Conservation (phyloP, 2,329 filamentous ascomycete species). For the Bipolaris bicolor region DNA sequence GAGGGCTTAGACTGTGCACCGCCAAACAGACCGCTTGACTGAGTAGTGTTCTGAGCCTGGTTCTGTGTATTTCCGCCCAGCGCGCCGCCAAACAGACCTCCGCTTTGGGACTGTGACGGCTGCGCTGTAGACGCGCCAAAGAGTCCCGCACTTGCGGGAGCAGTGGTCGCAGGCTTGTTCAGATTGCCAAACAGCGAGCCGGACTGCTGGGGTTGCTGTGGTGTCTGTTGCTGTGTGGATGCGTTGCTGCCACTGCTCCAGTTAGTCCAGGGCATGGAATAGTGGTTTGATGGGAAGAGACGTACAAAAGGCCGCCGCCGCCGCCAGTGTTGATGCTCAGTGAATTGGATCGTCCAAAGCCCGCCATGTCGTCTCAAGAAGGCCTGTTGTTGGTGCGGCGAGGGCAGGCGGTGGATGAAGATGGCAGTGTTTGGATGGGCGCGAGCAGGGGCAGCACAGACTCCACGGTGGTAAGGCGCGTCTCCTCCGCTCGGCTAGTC, state of each 20-base stretch:
- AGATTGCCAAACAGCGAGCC: conserved; percentile 47
- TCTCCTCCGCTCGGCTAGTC: conserved; percentile 29
- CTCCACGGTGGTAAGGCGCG: conserved; percentile 20
- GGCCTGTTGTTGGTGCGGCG: background rate
- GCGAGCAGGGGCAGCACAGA: conserved; percentile 20
- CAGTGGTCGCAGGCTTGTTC: conserved; percentile 41
- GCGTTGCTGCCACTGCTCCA: conserved; percentile 39
- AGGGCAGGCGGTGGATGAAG: background rate
- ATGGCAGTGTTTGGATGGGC: conserved; percentile 12
- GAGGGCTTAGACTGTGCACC: conserved; percentile 41
- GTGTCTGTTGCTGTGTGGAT: conserved; percentile 39
- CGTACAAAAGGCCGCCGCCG: conserved; percentile 57
- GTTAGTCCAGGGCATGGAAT: conserved; percentile 27
- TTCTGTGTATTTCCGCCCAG: conserved; percentile 37
- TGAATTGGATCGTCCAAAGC: conserved; percentile 57
- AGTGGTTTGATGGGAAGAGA: conserved; percentile 11
- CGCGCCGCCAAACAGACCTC: conserved; percentile 44
- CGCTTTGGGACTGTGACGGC: conserved; percentile 32
- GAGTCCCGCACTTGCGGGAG: conserved; percentile 37
- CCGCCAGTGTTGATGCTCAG: conserved; percentile 61
- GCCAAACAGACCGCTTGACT: conserved; percentile 45
- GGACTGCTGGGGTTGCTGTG: conserved; percentile 26
- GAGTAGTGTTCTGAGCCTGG: conserved; percentile 30
- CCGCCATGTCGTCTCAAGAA: conserved; percentile 41
- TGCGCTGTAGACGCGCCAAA: conserved; percentile 45